These are phyloP conservation scores for Orobanche coerulescens DNA, from an alignment of 257 asterid genomes.

Conservation along the genomic window DNA sequence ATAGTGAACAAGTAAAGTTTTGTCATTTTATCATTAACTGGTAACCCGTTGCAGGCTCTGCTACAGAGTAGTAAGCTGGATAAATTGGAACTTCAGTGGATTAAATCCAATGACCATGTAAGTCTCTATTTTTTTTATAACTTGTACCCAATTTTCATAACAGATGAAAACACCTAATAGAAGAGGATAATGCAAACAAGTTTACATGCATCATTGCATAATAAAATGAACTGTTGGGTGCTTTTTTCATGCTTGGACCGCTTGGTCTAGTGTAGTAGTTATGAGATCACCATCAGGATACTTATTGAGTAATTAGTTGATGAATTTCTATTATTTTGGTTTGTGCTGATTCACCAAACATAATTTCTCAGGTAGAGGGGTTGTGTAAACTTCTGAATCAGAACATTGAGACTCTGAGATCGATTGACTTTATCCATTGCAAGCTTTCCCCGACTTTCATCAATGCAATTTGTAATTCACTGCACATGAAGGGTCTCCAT, in stretches of 20 bases:
- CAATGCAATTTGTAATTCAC: constrained; percentile 60
- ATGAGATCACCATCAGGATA: constrained; percentile 4
- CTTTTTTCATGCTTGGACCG: constrained; percentile 11
- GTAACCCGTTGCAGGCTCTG: constrained; percentile 52
- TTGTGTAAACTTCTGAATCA: constrained; percentile 71
- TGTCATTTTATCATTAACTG: constrained; percentile 13
- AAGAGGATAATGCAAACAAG: constrained; percentile 5
- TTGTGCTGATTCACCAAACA: constrained; percentile 21
- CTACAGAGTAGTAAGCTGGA: constrained; percentile 55
- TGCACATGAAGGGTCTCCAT: constrained; percentile 43
- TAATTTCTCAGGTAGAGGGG: constrained; percentile 66
- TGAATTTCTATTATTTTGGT: constrained; percentile 16
- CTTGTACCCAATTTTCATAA: background rate
- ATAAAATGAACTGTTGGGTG: background rate
- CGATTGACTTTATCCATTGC: constrained; percentile 73
- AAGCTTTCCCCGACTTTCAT: constrained; percentile 63
- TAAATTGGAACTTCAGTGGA: constrained; percentile 77
- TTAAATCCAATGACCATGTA: constrained; percentile 77
- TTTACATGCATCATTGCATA: background rate
- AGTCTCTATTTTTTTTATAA: constrained; percentile 22
- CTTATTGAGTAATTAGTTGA: background rate
- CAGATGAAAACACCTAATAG: background rate
- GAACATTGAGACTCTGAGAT: constrained; percentile 53
- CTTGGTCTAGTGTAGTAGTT: background rate
- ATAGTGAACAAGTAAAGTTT: background rate